These are phyloP conservation scores for Suhomyces bolitotheri DNA, from an alignment of 1,139 yeast species.

Conservation along the genomic window DNA sequence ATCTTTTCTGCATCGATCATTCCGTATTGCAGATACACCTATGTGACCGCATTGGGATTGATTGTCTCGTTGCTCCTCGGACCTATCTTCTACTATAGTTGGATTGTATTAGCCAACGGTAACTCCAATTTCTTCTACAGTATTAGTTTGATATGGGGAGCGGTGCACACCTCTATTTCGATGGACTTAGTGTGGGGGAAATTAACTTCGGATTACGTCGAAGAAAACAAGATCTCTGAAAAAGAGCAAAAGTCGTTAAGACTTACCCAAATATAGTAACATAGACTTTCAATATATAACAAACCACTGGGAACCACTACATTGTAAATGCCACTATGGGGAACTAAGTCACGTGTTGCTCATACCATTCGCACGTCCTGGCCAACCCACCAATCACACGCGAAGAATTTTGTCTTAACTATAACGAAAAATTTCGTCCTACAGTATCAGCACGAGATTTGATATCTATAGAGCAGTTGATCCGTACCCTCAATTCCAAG, in stretches of 20 bases:
- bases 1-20: constrained; percentile 49
- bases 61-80: constrained; percentile 51
- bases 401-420: constrained; percentile 9
- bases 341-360: not conserved
- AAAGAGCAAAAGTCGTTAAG: constrained; percentile 25
- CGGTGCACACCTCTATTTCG: constrained; percentile 66
- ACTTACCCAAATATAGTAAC: constrained; percentile 40
- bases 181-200: constrained; percentile 85
- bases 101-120: constrained; percentile 95
- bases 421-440: constrained; percentile 10
- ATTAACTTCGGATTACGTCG: constrained; percentile 68
- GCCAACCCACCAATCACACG: constrained; percentile 11
- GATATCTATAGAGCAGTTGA: constrained; percentile 11
- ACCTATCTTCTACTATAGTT: constrained; percentile 88
- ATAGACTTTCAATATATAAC: no score
- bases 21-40: constrained; percentile 35
- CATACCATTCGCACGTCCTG: not conserved
- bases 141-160: constrained; percentile 77
- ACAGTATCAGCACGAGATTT: constrained; percentile 4
- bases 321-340: no score
- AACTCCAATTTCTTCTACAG: constrained; percentile 96
- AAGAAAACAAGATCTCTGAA: constrained; percentile 30
- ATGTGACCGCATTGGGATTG: constrained; percentile 41
- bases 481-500: constrained; percentile 10
- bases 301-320: no score